Evolutionary conservation across 495 filamentous ascomycete species (phyloP), one percentile per base, ranked within the genome.

Genomic region (Tricharina praecox): DNA sequence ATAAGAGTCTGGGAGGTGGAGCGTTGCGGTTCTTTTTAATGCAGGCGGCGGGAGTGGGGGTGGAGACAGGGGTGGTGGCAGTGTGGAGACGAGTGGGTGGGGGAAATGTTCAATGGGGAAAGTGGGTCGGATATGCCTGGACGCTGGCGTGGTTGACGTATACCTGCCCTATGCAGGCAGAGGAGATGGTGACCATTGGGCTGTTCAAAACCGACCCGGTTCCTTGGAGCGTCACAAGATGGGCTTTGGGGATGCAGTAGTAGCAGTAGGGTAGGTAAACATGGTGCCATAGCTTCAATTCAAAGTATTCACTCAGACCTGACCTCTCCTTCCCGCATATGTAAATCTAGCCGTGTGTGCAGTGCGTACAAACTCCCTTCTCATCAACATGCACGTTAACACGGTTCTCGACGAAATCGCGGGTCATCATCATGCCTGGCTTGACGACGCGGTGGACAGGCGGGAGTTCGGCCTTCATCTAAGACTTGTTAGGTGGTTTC

Each of bases 381-480:
- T 41, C 51, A 10, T 49, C 48, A 20, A 59, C 41, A 47, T 59
- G 35, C 38, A 59, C 36, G 49, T 59, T 59, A 16, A 59, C 39
- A 55, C 56, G 48, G 20, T 59, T 45, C 13, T 37, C 44, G 4
- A 45, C 2, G 24, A 43, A 58, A 28, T 59, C 56, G 19, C 23
- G 19, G 21, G 55, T 59, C 28, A 59, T 25, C 28, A 52, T 41
- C 2, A 13, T 2, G 4, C 25, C 41, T 9, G 55, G 55, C 0
- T 32, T 19, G 9, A 59, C 33, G 19, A 59, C 40, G n/a, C 56
- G 55, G 30, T 59, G 48, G 13, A 45, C 45, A 11, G 30, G 26
- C 0, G 56, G 56, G 9, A 59, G 42, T 13, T 59, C 51, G 10
- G 15, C 49, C 38, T 54, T 59, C 10, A 43, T 2, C 40, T 43